These are phyloP conservation scores for Penstemon eatonii DNA, from an alignment of 257 asterid species.

Conservation along the genomic window DNA sequence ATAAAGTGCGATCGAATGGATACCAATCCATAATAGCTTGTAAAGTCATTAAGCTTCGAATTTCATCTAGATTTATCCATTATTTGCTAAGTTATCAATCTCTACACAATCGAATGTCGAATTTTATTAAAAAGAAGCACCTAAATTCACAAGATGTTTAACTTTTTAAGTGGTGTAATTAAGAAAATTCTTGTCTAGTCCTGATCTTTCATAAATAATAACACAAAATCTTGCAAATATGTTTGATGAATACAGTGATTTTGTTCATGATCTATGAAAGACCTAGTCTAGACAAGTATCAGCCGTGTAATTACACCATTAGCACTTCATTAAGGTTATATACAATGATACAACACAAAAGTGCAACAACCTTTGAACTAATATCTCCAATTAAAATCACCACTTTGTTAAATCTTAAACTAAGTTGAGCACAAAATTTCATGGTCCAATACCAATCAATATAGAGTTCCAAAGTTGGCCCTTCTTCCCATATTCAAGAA, in stretches of 20 bases:
- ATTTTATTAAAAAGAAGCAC: too few relatives aligned
- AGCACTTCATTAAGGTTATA: background rate
- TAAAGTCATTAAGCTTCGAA: background rate
- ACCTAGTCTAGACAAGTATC: too few relatives aligned
- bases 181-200: too few relatives aligned
- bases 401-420: background rate
- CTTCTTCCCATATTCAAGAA: slow-evolving; percentile 25
- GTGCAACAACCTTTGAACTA: background rate
- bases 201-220: too few relatives aligned
- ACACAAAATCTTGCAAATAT: background rate
- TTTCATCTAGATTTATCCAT: background rate
- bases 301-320: background rate
- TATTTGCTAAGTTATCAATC: too few relatives aligned
- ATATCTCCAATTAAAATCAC: background rate
- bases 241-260: too few relatives aligned
- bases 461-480: slow-evolving; percentile 13
- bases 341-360: background rate
- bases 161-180: too few relatives aligned
- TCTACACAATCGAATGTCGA: too few relatives aligned
- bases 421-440: background rate
- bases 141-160: too few relatives aligned
- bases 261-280: background rate
- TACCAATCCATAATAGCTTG: too few relatives aligned
- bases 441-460: background rate
- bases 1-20: too few relatives aligned